Conservation (phyloP, 768 basidiomycete genomes). For the Mycena crocata region DNA sequence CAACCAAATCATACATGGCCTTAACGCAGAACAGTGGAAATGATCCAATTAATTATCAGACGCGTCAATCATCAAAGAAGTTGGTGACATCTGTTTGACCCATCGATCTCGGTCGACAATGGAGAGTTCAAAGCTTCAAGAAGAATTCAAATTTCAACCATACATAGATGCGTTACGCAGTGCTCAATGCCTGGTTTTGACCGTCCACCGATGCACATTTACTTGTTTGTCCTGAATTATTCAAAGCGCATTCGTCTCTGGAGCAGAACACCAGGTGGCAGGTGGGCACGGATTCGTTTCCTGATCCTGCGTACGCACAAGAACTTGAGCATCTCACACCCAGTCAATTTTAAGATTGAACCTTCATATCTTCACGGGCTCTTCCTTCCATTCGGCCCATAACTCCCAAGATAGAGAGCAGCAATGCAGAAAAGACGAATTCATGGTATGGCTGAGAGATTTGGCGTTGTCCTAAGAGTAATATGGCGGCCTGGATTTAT, state of each 20-base stretch:
- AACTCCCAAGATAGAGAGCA: neutral
- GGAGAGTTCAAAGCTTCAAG: no score
- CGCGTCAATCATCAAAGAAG: no score
- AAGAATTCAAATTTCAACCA: no score
- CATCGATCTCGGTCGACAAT: no score
- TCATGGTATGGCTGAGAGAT: neutral
- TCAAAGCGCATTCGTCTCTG: neutral
- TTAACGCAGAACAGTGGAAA: no score
- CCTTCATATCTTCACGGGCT: neutral
- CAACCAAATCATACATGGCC: no score
- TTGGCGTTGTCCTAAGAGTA: neutral
- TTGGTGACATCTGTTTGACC: no score
- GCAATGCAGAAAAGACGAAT: neutral
- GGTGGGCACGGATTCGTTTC: conserved; percentile 1
- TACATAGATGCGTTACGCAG: no score
- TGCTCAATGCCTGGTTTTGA: neutral
- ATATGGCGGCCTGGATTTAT: no score
- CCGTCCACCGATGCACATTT: neutral
- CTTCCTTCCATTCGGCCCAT: neutral
- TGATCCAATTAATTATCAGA: no score
- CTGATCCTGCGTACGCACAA: neutral
- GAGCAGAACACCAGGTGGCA: conserved; percentile 1
- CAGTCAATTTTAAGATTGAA: neutral
- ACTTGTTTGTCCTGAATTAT: no score
- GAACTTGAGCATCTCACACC: neutral